Evolutionary conservation across 2,329 filamentous ascomycete genomes (phyloP).

Genomic region (Verticillium tricorpus): DNA sequence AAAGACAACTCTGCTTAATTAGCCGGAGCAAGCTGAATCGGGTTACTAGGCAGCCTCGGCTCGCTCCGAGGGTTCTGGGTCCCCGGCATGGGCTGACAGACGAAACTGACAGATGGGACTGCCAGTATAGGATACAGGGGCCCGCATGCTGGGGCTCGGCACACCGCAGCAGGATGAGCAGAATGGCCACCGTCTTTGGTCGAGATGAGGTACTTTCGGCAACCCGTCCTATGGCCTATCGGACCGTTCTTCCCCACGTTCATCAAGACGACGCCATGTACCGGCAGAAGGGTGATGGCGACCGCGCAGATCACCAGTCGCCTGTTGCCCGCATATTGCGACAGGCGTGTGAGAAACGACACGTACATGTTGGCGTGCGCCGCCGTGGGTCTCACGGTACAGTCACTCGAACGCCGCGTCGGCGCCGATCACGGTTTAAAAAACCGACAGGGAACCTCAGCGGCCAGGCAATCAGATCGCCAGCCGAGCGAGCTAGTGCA

Average conservation of each 20-base stretch:
- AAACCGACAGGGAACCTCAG: neutral
- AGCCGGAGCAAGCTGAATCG: neutral
- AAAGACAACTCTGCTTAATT: neutral
- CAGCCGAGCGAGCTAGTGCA: neutral
- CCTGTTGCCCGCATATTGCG: neutral
- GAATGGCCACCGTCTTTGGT: neutral
- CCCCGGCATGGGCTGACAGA: neutral
- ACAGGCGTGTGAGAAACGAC: neutral
- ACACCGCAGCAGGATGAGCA: neutral
- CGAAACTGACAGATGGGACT: neutral
- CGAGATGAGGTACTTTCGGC: neutral
- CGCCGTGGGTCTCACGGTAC: neutral
- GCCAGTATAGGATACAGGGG: too few relatives aligned
- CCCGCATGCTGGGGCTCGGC: neutral
- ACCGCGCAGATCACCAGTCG: neutral
- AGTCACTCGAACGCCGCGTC: neutral
- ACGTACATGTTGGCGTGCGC: neutral
- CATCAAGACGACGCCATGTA: neutral
- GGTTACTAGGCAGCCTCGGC: neutral
- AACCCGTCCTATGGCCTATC: neutral
- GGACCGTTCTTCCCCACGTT: neutral
- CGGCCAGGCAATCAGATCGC: neutral
- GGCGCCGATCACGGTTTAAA: neutral
- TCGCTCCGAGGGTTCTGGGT: neutral
- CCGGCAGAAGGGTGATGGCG: neutral